Evolutionary conservation across 192 early-diverging fungal species (phyloP).

Genomic region (Coemansia sp.): DNA sequence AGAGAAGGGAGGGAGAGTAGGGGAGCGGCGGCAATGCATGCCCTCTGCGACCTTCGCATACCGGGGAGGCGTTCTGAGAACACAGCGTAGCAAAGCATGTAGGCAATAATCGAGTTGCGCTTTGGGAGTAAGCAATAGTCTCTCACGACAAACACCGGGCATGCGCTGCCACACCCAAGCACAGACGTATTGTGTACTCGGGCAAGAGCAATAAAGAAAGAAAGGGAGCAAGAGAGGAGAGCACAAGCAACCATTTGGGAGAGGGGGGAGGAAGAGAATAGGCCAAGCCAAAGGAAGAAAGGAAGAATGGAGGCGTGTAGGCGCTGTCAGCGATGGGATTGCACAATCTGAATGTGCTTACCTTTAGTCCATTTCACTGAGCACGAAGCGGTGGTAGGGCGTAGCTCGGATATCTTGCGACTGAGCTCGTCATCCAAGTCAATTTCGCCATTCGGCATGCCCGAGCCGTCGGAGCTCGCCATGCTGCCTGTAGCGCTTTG

Average conservation of each 20-base stretch:
- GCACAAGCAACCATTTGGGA: background rate
- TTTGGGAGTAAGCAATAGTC: background rate
- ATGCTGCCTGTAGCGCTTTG: background rate
- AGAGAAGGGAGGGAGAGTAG: background rate
- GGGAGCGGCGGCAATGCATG: background rate
- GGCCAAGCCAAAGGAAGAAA: background rate
- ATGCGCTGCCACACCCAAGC: slow-evolving; percentile 1
- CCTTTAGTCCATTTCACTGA: slow-evolving; percentile 50
- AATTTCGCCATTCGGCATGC: background rate
- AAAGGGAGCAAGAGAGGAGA: background rate
- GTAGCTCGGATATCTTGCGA: slow-evolving; percentile 30
- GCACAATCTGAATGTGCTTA: slow-evolving; percentile 10
- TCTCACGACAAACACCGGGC: background rate
- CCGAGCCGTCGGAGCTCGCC: background rate
- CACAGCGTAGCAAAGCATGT: slow-evolving; percentile 4
- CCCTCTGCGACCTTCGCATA: slow-evolving; percentile 3
- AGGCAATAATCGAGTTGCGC: slow-evolving; percentile 1
- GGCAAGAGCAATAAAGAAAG: background rate
- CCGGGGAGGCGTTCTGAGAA: slow-evolving; percentile 2
- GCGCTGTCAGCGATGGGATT: background rate
- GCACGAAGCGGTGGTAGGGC: slow-evolving; percentile 21
- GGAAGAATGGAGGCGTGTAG: background rate
- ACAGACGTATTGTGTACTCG: background rate
- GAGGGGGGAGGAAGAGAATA: background rate
- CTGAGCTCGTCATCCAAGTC: slow-evolving; percentile 19